Evolutionary conservation across 1,284 basidiomycete genomes (phyloP), one percentile per base, ranked within the genome.

Genomic region (Cryptococcus jaspeensis): DNA sequence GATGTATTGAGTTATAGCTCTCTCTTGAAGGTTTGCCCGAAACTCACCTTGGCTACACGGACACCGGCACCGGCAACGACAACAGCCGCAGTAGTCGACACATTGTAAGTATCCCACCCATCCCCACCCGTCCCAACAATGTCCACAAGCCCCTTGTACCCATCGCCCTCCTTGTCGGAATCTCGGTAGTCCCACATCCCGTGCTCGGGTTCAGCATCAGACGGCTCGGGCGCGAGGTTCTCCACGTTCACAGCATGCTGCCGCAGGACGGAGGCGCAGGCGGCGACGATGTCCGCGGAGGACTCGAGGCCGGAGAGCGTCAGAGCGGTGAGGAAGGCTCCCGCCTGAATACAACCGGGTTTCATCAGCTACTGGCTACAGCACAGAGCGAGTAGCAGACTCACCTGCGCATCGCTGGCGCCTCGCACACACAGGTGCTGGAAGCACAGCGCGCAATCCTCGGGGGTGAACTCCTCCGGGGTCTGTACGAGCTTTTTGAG

Each of bases 41-140:
- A 11, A 62, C 82, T 62, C 70, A 92, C 92, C 82, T 98, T 98
- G 77, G 93, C 87, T 0, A 98, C 91, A 50, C 92, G 83, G 1
- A 91, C 89, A 15, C 95, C 95, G 0, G 93, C 90, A 15, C 95
- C 95, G 18, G 92, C 92, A 23, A 94, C 94, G 18, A 99, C 91
- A 59, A 99, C 85, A 3, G 86, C 93, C 1, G 95, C 95, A 0
- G 92, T 90, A 0, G 95, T 98, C 69, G 92, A 95, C 44, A 98
- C 94, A 74, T 99, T 98, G 83, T 95, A 99, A 0, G 95, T 89
- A 70, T 98, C 92, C 78, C 95, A 87, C 0, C 94, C 94, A 78
- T 98, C 95, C 12, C 95, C 95, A n/a, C 95, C 95, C 0, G 87
- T 89, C 15, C 89, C 84, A 52, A 87, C 87, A 59, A 81, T 85